Conservation (phyloP, 495 filamentous ascomycete genomes). For the Amphirosellinia nigrospora region DNA sequence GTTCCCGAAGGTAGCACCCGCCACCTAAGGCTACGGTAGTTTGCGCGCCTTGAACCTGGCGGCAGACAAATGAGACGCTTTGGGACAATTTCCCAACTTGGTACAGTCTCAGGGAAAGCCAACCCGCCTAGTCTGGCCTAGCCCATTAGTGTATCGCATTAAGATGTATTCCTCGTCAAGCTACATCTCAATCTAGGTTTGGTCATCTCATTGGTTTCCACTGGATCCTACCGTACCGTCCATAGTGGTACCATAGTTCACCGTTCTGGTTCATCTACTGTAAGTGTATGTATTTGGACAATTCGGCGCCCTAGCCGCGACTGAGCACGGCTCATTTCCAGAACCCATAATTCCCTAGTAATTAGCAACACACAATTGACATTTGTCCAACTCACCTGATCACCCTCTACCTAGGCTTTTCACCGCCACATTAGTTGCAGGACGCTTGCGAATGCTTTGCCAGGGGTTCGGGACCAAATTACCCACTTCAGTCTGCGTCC, state of each 20-base stretch:
- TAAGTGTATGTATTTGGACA: neutral
- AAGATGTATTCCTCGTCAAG: neutral
- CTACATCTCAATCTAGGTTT: neutral
- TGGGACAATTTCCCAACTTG: neutral
- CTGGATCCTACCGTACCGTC: slow-evolving; percentile 1
- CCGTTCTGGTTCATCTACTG: neutral
- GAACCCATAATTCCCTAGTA: neutral
- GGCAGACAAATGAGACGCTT: neutral
- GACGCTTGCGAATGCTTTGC: neutral
- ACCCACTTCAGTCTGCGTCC: slow-evolving; percentile 10
- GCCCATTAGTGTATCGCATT: neutral
- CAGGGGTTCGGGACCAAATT: slow-evolving; percentile 8
- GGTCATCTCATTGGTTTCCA: slow-evolving; percentile 17
- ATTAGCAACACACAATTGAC: neutral
- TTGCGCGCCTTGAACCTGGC: no score
- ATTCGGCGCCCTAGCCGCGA: neutral
- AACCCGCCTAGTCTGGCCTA: neutral
- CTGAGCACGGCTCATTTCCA: neutral
- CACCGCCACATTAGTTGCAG: slow-evolving; percentile 6
- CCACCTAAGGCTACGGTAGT: neutral
- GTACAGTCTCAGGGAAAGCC: neutral
- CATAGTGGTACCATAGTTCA: slow-evolving; percentile 2
- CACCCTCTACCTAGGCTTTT: neutral
- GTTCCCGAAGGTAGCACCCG: neutral
- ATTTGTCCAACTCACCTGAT: neutral